Base-by-base conservation (phyloP, 108 stramenopile species). In the Nitzschia sp. region DNA sequence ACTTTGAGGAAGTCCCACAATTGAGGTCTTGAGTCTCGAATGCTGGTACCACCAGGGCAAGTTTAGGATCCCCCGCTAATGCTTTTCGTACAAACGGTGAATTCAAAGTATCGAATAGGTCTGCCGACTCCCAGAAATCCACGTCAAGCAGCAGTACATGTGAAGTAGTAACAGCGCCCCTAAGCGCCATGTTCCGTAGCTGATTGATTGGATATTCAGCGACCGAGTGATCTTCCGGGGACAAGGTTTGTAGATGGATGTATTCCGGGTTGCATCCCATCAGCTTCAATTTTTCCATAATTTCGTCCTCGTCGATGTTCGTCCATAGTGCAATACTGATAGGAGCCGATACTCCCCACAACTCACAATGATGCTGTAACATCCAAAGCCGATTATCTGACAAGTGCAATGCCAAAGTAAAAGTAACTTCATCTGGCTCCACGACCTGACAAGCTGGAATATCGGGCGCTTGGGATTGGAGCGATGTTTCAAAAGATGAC, bases 141-240 rank as follows among this genome's bases (percentile, higher is more conserved):
- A 94, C 76, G 71, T 96, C 91, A 15, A 86, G 73, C 46, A 87
- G 86, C 0, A 94, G 59, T 36, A 88, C 84, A 74, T 89, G 87
- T 1, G 88, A 69, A 1, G 88, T 93, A 53, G 48, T 58, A 19
- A 92, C 89, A n/a, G 27, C 59, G n/a, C n/a, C n/a, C 2, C 62
- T 56, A 11, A 94, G 54, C 27, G 93, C 95, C 71, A 89, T 66
- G 56, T 93, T 96, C 11, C 95, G 87, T 41, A 96, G 73, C 1
- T 78, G 38, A 71, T 96, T 94, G 69, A 92, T 85, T 15, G 93
- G 93, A 66, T 92, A 91, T 30, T 87, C 84, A 1, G 17, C 41
- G 16, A 30, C 32, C 21, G 19, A n/a, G 1, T 17, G 13, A n/a
- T 32, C 16, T 9, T 22, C 21, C 0, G 61, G 23, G 2, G 66